Evolutionary conservation across 2,329 filamentous ascomycete genomes (phyloP).

Genomic region (Xylariaceae sp.): DNA sequence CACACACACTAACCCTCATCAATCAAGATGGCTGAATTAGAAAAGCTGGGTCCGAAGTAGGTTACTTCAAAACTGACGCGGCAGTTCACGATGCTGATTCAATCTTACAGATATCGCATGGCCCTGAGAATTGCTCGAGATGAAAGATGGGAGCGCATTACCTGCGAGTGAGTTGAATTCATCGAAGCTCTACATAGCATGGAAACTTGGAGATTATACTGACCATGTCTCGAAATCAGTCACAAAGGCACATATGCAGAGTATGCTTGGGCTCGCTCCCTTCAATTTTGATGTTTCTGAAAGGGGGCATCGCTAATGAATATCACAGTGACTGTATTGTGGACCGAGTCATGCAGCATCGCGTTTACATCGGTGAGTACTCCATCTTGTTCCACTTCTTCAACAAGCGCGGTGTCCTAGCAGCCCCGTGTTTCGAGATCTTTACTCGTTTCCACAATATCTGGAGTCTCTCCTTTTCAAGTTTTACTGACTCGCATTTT

Average conservation of each 20-base stretch:
- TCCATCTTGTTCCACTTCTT: background rate
- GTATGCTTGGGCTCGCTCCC: constrained; percentile 6
- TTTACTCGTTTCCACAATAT: background rate
- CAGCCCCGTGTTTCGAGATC: background rate
- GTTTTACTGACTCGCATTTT: background rate
- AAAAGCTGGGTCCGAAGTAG: constrained; percentile 86
- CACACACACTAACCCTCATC: background rate
- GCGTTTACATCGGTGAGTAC: constrained; percentile 19
- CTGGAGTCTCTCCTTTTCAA: background rate
- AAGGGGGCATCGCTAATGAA: constrained; percentile 2
- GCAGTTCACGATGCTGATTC: background rate
- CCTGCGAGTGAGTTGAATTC: constrained; percentile 78
- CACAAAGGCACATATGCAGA: constrained; percentile 23
- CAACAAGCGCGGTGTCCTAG: constrained; percentile 1
- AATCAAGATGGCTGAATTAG: constrained; percentile 50
- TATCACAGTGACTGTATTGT: constrained; percentile 22
- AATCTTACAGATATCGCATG: constrained; percentile 14
- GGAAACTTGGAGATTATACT: background rate
- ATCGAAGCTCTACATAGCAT: background rate
- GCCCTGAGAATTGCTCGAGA: constrained; percentile 65
- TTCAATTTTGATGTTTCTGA: background rate
- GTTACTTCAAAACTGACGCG: background rate
- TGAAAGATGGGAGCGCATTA: constrained; percentile 77
- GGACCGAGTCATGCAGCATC: constrained; percentile 27
- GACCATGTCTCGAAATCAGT: constrained; percentile 3